Evolutionary conservation across 345 rosid species (phyloP).

Genomic region (Eucalyptus marginata): DNA sequence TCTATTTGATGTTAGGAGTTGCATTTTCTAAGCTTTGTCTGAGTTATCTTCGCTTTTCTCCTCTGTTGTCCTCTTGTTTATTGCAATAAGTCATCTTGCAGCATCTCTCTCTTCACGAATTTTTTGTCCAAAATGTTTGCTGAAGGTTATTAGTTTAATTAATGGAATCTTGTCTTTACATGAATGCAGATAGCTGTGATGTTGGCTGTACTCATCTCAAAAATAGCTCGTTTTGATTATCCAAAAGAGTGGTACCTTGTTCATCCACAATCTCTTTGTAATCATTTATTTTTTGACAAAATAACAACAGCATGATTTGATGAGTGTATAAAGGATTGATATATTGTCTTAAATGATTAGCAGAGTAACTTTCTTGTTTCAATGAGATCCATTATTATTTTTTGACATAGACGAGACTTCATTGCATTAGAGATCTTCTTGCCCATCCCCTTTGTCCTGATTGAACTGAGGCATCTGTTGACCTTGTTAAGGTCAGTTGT

Average conservation of each 20-base stretch:
- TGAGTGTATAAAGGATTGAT: background rate
- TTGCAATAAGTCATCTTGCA: background rate
- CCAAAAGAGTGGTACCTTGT: slow-evolving; percentile 69
- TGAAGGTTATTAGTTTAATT: background rate
- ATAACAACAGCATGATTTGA: background rate
- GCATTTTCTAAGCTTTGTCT: background rate
- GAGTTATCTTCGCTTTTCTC: background rate
- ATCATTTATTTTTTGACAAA: background rate
- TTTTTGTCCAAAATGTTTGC: background rate
- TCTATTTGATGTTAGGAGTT: background rate
- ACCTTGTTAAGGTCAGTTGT: background rate
- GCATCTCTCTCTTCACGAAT: background rate
- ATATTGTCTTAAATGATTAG: background rate
- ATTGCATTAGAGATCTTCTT: background rate
- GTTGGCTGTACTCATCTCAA: slow-evolving; percentile 84
- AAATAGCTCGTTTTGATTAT: slow-evolving; percentile 93
- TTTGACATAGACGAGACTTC: background rate
- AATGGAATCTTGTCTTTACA: background rate
- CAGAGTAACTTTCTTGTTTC: background rate
- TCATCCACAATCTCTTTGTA: background rate
- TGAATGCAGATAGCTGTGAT: slow-evolving; percentile 59
- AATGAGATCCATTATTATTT: background rate
- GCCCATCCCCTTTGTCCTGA: background rate
- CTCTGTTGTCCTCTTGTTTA: background rate
- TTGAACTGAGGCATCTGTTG: background rate